Conservation (phyloP, 805 yeast species). For the Priceomyces melissophilus region DNA sequence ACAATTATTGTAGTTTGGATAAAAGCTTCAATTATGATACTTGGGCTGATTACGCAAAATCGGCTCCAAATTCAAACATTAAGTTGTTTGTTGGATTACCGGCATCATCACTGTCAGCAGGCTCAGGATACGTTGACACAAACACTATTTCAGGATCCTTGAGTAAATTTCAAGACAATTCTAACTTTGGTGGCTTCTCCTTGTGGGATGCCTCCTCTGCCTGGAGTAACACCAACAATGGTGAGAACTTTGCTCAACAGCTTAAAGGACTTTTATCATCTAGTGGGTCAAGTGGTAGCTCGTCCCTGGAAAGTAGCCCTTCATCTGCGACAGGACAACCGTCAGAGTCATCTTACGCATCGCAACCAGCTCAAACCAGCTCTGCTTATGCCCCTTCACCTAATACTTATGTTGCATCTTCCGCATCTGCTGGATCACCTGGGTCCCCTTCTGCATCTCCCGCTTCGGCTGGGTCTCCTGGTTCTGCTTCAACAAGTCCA, state of each 20-base stretch:
- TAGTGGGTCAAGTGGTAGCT: neutral
- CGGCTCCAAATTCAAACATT: conserved; percentile 29
- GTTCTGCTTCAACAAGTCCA: neutral
- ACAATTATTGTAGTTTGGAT: conserved; percentile 30
- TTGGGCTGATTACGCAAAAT: conserved; percentile 30
- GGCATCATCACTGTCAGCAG: conserved; percentile 29
- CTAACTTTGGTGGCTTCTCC: conserved; percentile 64
- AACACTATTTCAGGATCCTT: conserved; percentile 17
- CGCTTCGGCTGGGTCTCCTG: neutral
- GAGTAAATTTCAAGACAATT: conserved; percentile 10
- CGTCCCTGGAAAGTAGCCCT: neutral
- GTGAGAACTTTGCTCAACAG: conserved; percentile 25
- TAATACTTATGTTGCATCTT: no score
- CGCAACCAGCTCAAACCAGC: no score
- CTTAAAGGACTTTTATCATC: conserved; percentile 39
- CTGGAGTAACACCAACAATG: conserved; percentile 19
- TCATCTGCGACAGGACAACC: neutral
- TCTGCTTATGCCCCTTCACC: no score
- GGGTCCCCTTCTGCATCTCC: neutral
- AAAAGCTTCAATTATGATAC: conserved; percentile 32
- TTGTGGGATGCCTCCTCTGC: conserved; percentile 82
- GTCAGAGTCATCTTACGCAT: neutral
- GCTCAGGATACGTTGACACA: conserved; percentile 28
- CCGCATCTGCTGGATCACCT: neutral
- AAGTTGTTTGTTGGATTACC: conserved; percentile 35